Evolutionary conservation across 208 protist species (phyloP), one percentile per base, ranked within the genome.

Genomic region (Kentomonas sorsogonicus): DNA sequence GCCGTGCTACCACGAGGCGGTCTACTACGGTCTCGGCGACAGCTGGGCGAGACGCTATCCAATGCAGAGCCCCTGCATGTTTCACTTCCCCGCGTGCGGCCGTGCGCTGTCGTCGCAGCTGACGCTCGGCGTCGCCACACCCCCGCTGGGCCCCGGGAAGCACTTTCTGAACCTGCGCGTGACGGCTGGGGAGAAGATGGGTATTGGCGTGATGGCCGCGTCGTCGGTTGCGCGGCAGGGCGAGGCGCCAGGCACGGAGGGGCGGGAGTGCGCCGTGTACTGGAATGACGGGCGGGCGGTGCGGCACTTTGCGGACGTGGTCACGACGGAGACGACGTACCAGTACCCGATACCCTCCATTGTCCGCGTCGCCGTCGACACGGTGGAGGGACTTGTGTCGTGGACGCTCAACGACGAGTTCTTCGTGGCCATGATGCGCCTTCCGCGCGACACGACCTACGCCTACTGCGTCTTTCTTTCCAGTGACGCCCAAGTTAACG

Each of bases 281-380:
- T 91, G 83, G 79, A 85, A 71, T 45, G 79, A 91, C 48, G 83
- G 79, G 0, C 66, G 70, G 29, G 63, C 86, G 25, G 62, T 74
- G 2, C 60, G 69, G n/a, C 70, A 81, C 66, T 69, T 87, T 58
- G 70, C 65, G 0, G 53, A 48, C 18, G 6, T 52, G 31, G 64
- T 15, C 34, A 62, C 10, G 40, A 38, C 25, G 22, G 72, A 77
- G 38, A 78, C 74, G 1, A 71, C 73, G 9, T 70, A 53, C 13
- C 45, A 59, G 2, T 91, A 71, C 54, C 43, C 60, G 9, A 40
- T 63, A 3, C 51, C 62, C 2, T 39, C 69, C 6, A 30, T 74
- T 3, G 54, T 91, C 1, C 72, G 57, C 13, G 58, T 91, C 25
- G 53, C 69, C 18, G 67, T 86, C 22, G 79, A 91, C 58, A 68